phyloP scores from a whole-genome alignment of 345 rosid species.

The Schrenkiella parvula region DNA sequence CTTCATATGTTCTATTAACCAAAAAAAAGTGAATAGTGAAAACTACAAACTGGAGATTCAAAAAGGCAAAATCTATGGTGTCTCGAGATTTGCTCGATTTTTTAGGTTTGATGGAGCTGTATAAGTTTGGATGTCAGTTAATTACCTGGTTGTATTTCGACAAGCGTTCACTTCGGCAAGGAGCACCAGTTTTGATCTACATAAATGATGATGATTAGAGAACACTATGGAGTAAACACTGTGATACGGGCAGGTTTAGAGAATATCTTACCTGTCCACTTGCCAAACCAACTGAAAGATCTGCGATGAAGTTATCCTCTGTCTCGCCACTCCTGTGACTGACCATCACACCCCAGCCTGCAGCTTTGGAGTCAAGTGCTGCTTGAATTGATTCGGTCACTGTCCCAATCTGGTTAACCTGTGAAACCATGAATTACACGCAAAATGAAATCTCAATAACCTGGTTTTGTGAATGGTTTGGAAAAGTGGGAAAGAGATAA shows the following conservation, averaged over 20 bases:
- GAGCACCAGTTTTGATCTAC: conserved; percentile 99
- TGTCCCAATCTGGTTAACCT: conserved; percentile 98
- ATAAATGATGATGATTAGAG: conserved; percentile 8
- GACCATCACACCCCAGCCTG: conserved; percentile 99
- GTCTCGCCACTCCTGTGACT: conserved; percentile 99
- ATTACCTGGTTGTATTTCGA: conserved; percentile 98
- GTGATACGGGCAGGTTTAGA: neutral
- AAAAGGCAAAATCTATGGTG: neutral
- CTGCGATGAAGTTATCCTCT: conserved; percentile 95
- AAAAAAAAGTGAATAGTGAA: neutral
- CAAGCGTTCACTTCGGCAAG: conserved; percentile 91
- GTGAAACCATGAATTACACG: conserved; percentile 20
- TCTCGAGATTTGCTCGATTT: neutral
- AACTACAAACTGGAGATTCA: neutral
- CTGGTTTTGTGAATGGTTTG: neutral
- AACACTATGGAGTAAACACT: neutral
- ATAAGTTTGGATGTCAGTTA: neutral
- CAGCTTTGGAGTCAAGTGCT: conserved; percentile 94
- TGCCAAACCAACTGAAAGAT: conserved; percentile 93
- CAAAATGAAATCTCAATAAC: neutral
- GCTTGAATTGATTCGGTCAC: conserved; percentile 95
- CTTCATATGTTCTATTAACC: neutral
- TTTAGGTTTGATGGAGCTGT: neutral
- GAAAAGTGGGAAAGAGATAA: neutral
- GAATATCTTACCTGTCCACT: conserved; percentile 74